These are phyloP conservation scores for Amoebophrya sp. DNA, from an alignment of 169 alveolate genomes.

Conservation along the genomic window DNA sequence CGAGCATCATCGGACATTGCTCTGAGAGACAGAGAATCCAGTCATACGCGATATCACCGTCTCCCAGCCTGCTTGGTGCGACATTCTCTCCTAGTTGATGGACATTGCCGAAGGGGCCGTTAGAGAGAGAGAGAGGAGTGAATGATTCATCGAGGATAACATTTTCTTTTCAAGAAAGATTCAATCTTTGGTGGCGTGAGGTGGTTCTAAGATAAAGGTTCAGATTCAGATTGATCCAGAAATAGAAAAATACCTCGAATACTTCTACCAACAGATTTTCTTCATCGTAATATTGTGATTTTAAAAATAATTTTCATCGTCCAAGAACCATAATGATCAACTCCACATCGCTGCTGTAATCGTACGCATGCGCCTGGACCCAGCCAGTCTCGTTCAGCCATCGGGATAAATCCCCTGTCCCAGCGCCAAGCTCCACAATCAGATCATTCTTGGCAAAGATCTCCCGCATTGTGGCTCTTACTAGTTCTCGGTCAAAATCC, in stretches of 20 bases:
- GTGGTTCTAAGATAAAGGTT: too few relatives aligned
- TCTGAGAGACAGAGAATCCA: neutral
- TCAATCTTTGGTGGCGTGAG: too few relatives aligned
- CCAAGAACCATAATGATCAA: too few relatives aligned
- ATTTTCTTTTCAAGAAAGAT: too few relatives aligned
- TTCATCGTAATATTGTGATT: too few relatives aligned
- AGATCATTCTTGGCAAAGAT: neutral
- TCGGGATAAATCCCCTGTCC: neutral
- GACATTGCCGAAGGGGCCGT: slow-evolving; percentile 22
- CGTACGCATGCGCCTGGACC: neutral
- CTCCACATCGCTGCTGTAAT: neutral
- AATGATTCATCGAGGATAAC: too few relatives aligned
- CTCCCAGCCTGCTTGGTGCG: neutral
- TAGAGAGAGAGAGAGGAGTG: too few relatives aligned
- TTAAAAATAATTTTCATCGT: too few relatives aligned
- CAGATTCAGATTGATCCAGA: too few relatives aligned
- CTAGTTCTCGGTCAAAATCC: slow-evolving; percentile 6
- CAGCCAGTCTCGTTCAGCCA: slow-evolving; percentile 22
- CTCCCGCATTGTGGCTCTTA: neutral
- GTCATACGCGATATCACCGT: neutral
- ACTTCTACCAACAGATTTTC: too few relatives aligned
- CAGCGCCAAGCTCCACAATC: neutral
- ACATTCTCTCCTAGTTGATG: neutral
- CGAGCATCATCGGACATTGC: neutral
- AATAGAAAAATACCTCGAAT: too few relatives aligned